Percentiles rank a stretch among this genome's conserved stretches.
phyloP scores from a whole-genome alignment of 1,284 basidiomycete genomes.

The Austroboletus niveus region DNA sequence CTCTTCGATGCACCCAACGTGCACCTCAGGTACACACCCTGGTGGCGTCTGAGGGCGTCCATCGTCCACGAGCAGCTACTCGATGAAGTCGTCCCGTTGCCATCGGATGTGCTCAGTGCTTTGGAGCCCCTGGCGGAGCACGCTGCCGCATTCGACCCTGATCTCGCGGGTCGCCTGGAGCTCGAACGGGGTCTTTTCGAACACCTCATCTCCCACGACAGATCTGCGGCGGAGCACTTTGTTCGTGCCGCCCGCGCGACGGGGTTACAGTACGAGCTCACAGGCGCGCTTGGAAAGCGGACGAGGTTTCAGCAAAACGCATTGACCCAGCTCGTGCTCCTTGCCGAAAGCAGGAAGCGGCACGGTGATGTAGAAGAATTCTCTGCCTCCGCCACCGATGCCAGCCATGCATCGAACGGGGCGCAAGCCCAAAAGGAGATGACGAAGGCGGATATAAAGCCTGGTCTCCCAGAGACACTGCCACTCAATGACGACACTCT shows the following conservation, averaged over 20 bases:
- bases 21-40: conserved; percentile 48
- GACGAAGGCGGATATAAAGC: conserved; percentile 7
- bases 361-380: conserved; percentile 33
- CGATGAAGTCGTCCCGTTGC: conserved; percentile 78
- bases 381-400: conserved; percentile 6
- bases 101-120: conserved; percentile 45
- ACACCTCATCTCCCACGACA: conserved; percentile 75
- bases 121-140: conserved; percentile 49
- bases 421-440: conserved; percentile 11
- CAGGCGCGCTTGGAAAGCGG: conserved; percentile 89
- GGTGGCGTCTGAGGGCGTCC: conserved; percentile 82
- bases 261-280: conserved; percentile 86
- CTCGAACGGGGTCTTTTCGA: conserved; percentile 83
- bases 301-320: conserved; percentile 93
- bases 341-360: conserved; percentile 77
- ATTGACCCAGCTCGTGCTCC: conserved; percentile 88
- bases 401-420: conserved; percentile 7
- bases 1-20: conserved; percentile 57
- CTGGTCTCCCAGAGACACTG: conserved; percentile 72
- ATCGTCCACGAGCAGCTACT: conserved; percentile 82
- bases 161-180: conserved; percentile 68
- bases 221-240: conserved; percentile 77
- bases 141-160: conserved; percentile 44
- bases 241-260: conserved; percentile 76
- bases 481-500: conserved; percentile 95